Evolutionary conservation across 129 eudicot genomes (phyloP).

Genomic region (Flaveria sonorensis): DNA sequence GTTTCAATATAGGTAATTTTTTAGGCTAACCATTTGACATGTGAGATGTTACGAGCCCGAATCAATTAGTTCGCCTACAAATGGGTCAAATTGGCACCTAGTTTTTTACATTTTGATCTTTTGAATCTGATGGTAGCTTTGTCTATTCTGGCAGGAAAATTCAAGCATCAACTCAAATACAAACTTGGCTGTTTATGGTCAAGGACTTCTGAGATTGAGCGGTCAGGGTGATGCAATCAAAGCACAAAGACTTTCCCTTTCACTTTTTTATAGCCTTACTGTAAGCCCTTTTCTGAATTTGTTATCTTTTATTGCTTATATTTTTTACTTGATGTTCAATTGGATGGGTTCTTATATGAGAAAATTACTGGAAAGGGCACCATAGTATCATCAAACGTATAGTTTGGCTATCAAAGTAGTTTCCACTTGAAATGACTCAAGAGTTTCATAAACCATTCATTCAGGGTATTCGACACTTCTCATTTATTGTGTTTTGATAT

Average conservation of each 20-base stretch:
- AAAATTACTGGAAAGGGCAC: not conserved
- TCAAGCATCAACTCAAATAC: conserved; percentile 82
- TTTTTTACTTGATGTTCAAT: conserved; percentile 2
- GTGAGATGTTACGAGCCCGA: not conserved
- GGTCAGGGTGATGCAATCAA: conserved; percentile 92
- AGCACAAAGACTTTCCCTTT: conserved; percentile 82
- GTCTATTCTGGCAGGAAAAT: conserved; percentile 56
- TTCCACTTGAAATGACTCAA: not conserved
- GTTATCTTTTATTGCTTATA: not conserved
- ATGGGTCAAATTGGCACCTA: not conserved
- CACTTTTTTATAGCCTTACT: conserved; percentile 80
- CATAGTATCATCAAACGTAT: not conserved
- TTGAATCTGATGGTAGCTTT: conserved; percentile 16
- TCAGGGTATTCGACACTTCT: not conserved
- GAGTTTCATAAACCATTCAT: not conserved
- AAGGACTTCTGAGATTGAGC: conserved; percentile 73
- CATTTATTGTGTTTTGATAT: not conserved
- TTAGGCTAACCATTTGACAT: not conserved
- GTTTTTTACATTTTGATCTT: not conserved
- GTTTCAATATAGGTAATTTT: not conserved
- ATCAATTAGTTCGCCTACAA: not conserved
- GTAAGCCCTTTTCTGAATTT: conserved; percentile 46
- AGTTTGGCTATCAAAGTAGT: not conserved
- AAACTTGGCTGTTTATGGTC: conserved; percentile 92
- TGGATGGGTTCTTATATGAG: conserved; percentile 10